Conservation (phyloP, 2,329 filamentous ascomycete genomes). For the Arachnomyces sp. region DNA sequence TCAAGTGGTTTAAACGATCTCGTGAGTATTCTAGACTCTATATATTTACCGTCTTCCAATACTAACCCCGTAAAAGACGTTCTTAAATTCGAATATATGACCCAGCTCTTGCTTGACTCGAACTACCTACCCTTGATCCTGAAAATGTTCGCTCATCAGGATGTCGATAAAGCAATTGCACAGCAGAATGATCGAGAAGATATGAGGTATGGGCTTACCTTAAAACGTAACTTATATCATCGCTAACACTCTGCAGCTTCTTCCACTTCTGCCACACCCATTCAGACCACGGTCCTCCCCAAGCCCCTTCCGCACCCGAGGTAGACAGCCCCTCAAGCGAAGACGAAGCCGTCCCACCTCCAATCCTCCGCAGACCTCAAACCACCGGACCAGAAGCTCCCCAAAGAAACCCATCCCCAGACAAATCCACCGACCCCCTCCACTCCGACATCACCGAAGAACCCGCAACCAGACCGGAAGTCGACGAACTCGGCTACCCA, state of each 20-base stretch:
- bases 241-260: conserved; percentile 45
- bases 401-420: conserved; percentile 19
- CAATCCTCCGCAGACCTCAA: conserved; percentile 54
- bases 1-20: conserved; percentile 95
- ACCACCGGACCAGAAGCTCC: conserved; percentile 22
- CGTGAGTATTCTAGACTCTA: conserved; percentile 50
- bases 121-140: conserved; percentile 90
- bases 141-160: conserved; percentile 89
- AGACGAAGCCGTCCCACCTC: conserved; percentile 72
- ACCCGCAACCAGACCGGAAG: conserved; percentile 14
- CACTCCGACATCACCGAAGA: conserved; percentile 12
- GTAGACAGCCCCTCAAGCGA: conserved; percentile 40
- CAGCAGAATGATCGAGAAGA: conserved; percentile 76
- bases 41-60: background rate
- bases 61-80: conserved; percentile 52
- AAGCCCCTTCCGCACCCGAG: conserved; percentile 27
- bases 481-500: conserved; percentile 15
- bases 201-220: conserved; percentile 52
- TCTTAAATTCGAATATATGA: conserved; percentile 91
- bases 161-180: conserved; percentile 82
- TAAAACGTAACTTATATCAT: no score
- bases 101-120: conserved; percentile 84
- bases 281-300: conserved; percentile 49
- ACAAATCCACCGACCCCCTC: conserved; percentile 10
- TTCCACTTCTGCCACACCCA: conserved; percentile 79